These are phyloP conservation scores for Cercophora sp. DNA, from an alignment of 495 filamentous ascomycete species.

Conservation along the genomic window DNA sequence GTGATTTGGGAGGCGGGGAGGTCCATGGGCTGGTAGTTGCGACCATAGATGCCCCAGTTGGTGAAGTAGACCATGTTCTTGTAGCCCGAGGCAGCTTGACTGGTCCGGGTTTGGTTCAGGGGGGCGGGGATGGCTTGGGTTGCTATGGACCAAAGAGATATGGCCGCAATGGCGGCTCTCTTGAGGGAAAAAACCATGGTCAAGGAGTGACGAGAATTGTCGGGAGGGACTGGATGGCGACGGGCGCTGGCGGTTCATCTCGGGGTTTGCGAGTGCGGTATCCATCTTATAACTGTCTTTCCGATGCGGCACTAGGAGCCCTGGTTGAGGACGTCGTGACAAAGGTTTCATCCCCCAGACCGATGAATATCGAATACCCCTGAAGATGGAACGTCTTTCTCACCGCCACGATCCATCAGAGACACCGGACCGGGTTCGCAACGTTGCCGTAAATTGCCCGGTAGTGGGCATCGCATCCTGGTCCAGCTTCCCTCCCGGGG, in stretches of 20 bases:
- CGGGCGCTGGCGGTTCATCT: too few relatives aligned
- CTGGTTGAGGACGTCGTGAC: neutral
- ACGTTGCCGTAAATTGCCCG: neutral
- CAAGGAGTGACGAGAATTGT: neutral
- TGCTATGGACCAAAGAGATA: conserved; percentile 1
- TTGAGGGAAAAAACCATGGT: conserved; percentile 16
- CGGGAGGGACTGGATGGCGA: neutral
- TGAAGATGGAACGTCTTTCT: neutral
- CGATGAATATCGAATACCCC: neutral
- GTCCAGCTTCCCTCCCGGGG: too few relatives aligned
- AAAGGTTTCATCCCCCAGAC: neutral
- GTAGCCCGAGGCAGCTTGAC: conserved; percentile 23
- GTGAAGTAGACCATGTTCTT: conserved; percentile 46
- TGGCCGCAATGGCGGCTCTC: conserved; percentile 18
- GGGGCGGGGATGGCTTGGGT: neutral
- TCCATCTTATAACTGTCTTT: neutral
- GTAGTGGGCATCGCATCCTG: too few relatives aligned
- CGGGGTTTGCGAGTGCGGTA: too few relatives aligned
- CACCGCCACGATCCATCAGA: neutral
- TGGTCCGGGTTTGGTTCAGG: neutral
- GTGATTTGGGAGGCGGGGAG: conserved; percentile 78
- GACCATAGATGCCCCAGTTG: conserved; percentile 76
- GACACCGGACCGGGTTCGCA: neutral
- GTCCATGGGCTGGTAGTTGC: conserved; percentile 75
- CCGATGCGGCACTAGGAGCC: neutral